These are phyloP conservation scores for Fistulifera pelliculosa DNA, from an alignment of 108 stramenopile genomes.

Conservation along the genomic window DNA sequence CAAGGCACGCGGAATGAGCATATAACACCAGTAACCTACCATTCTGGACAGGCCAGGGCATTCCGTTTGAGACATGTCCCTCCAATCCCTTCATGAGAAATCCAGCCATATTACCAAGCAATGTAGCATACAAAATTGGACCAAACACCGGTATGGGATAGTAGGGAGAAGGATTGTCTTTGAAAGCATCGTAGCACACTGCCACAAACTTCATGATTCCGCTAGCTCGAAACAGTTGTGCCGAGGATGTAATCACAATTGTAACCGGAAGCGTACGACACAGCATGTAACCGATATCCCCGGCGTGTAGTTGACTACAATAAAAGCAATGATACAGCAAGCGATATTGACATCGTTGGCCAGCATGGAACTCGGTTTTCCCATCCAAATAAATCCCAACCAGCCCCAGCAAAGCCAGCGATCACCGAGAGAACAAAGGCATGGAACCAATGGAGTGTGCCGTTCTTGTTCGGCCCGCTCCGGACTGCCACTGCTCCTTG, in stretches of 20 bases:
- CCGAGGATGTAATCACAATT: conserved; percentile 31
- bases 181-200: conserved; percentile 38
- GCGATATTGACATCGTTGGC: conserved; percentile 58
- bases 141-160: conserved; percentile 76
- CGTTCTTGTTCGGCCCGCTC: conserved; percentile 51
- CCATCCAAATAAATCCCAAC: conserved; percentile 71
- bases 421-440: conserved; percentile 56
- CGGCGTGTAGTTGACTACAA: conserved; percentile 46
- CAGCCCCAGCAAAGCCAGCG: conserved; percentile 62
- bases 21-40: no score
- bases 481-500: conserved; percentile 66
- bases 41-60: conserved; percentile 66
- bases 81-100: conserved; percentile 52
- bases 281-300: conserved; percentile 53
- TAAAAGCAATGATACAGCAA: conserved; percentile 46
- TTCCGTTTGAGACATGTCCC: conserved; percentile 40
- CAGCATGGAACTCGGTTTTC: conserved; percentile 70
- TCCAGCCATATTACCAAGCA: conserved; percentile 76
- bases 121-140: conserved; percentile 60
- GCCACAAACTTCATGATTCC: conserved; percentile 49
- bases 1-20: conserved; percentile 4
- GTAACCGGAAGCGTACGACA: conserved; percentile 35
- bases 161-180: conserved; percentile 48
- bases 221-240: conserved; percentile 57
- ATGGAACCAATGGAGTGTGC: conserved; percentile 68